A percentile compares a stretch with the other conserved stretches of the same genome.
Evolutionary conservation across 495 filamentous ascomycete genomes (phyloP).

Genomic region (Cercophora scortea): DNA sequence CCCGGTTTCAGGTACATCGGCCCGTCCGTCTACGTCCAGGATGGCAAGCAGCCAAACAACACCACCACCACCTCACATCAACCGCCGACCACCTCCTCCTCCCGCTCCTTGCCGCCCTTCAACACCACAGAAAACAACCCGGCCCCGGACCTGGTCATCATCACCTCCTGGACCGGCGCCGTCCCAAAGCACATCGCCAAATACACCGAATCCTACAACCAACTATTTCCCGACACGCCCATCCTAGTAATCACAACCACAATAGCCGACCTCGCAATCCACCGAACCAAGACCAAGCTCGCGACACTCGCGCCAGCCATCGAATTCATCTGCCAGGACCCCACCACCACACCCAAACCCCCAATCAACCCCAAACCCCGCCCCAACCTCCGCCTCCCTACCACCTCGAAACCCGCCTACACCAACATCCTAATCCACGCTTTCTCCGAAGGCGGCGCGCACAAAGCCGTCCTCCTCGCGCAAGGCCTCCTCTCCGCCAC

Average conservation of each 20-base stretch:
- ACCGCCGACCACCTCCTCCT: neutral
- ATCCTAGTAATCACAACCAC: slow-evolving; percentile 27
- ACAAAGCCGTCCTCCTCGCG: slow-evolving; percentile 23
- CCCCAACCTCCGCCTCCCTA: slow-evolving; percentile 18
- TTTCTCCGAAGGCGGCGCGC: slow-evolving; percentile 38
- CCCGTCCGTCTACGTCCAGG: neutral
- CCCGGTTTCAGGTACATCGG: neutral
- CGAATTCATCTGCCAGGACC: slow-evolving; percentile 1
- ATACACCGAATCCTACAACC: slow-evolving; percentile 33
- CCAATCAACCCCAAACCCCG: neutral
- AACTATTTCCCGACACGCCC: slow-evolving; percentile 27
- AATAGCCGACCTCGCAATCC: slow-evolving; percentile 14
- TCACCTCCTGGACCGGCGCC: slow-evolving; percentile 38
- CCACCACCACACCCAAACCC: slow-evolving; percentile 14
- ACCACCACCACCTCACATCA: neutral
- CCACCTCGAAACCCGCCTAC: neutral
- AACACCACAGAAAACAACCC: neutral
- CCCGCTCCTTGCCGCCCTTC: neutral
- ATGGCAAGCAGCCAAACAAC: neutral
- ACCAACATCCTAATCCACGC: slow-evolving; percentile 28
- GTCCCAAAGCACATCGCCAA: slow-evolving; percentile 31
- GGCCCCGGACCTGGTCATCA: slow-evolving; percentile 28
- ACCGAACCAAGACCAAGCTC: slow-evolving; percentile 7
- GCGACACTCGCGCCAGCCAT: slow-evolving; percentile 9
- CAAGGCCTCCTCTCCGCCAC: slow-evolving; percentile 9